Evolutionary conservation across 2,329 filamentous ascomycete genomes (phyloP).

Genomic region (Dryadomyces sulphureus): DNA sequence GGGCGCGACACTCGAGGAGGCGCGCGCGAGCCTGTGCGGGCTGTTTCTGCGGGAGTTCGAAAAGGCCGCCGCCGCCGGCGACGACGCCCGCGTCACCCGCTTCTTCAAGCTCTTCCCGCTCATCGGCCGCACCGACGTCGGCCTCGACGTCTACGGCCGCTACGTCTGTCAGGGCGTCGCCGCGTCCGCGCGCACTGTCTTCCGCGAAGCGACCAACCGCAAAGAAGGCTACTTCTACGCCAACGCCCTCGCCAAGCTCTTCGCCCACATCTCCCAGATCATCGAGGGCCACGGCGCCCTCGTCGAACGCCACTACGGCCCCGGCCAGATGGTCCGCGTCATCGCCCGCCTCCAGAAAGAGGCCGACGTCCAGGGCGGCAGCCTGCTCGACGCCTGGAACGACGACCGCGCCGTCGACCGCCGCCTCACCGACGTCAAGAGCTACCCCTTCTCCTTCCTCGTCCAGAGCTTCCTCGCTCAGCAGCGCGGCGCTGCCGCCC

Average conservation of each 20-base stretch:
- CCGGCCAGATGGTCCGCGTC: conserved; percentile 85
- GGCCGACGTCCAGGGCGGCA: conserved; percentile 90
- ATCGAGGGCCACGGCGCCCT: conserved; percentile 82
- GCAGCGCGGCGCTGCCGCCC: conserved; percentile 26
- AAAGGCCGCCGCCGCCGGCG: conserved; percentile 72
- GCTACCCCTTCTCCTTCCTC: conserved; percentile 92
- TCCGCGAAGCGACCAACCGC: conserved; percentile 51
- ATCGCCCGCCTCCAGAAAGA: conserved; percentile 88
- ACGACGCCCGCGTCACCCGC: conserved; percentile 76
- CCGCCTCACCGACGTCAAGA: conserved; percentile 87
- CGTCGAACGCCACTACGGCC: conserved; percentile 87
- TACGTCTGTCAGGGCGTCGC: conserved; percentile 96
- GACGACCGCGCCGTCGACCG: conserved; percentile 77
- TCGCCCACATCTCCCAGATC: conserved; percentile 95
- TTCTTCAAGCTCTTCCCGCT: conserved; percentile 98
- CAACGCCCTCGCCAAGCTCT: conserved; percentile 76
- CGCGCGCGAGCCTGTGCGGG: conserved; percentile 77
- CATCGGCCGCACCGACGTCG: conserved; percentile 77
- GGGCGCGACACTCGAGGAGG: conserved; percentile 69
- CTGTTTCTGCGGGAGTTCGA: conserved; percentile 93
- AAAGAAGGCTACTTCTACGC: conserved; percentile 85
- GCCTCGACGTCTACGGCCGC: conserved; percentile 83
- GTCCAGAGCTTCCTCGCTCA: conserved; percentile 81
- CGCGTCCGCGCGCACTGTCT: conserved; percentile 61
- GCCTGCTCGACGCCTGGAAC: conserved; percentile 88